These are phyloP conservation scores for Hypoxylon fuscum DNA, from an alignment of 495 filamentous ascomycete genomes.

Conservation along the genomic window DNA sequence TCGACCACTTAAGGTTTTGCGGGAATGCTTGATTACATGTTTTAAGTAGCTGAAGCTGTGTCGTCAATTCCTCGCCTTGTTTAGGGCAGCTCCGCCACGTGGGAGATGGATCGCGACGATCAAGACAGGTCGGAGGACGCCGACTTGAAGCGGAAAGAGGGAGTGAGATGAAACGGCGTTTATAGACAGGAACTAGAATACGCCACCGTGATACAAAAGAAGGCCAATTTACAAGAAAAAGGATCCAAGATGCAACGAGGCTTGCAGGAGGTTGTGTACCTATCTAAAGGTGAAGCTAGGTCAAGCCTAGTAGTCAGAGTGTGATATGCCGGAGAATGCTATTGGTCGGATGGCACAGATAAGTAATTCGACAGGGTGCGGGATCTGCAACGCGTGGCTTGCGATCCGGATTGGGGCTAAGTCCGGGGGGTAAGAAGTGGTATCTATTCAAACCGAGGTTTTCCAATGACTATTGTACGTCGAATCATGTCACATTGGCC, in stretches of 20 bases:
- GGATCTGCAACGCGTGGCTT: constrained; percentile 20
- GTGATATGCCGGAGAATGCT: not conserved
- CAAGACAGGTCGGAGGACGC: constrained; percentile 27
- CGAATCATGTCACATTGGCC: too few species aligned
- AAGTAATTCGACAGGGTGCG: constrained; percentile 16
- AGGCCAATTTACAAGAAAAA: constrained; percentile 14
- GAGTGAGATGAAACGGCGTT: constrained; percentile 18
- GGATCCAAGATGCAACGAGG: constrained; percentile 11
- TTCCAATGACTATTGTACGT: too few species aligned
- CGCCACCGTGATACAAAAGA: constrained; percentile 22
- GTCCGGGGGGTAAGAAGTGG: constrained; percentile 3
- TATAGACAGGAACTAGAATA: constrained; percentile 18
- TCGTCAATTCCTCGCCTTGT: constrained; percentile 14
- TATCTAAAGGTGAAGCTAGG: constrained; percentile 3
- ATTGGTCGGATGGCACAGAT: constrained; percentile 27
- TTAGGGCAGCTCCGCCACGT: constrained; percentile 27
- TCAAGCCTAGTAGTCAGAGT: constrained; percentile 2
- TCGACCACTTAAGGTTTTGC: constrained; percentile 15
- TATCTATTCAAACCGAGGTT: not conserved
- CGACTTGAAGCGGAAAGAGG: constrained; percentile 10
- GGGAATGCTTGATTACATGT: constrained; percentile 9
- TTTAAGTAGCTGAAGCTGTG: constrained; percentile 3
- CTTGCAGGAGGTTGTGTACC: constrained; percentile 12
- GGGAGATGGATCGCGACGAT: constrained; percentile 1
- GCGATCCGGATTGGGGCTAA: constrained; percentile 11